Evolutionary conservation across 768 basidiomycete species (phyloP).

Genomic region (Pulveroboletus sp.): DNA sequence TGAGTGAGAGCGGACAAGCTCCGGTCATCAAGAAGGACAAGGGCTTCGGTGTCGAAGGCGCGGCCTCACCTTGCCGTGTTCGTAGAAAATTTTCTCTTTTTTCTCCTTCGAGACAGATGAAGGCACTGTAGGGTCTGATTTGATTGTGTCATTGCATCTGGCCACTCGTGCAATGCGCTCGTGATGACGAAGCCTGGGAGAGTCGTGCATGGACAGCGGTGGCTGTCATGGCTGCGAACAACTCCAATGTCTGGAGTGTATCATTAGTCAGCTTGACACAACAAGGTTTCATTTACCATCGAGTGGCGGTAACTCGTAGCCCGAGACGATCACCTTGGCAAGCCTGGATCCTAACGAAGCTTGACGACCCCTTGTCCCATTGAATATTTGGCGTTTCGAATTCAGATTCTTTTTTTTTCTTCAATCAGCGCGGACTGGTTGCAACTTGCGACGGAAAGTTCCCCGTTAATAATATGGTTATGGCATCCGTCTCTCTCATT

Average conservation of each 20-base stretch:
- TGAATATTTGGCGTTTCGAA: constrained; percentile 10
- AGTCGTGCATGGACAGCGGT: not conserved
- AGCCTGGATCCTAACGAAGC: constrained; percentile 13
- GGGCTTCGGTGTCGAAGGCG: constrained; percentile 10
- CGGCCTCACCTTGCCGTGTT: constrained; percentile 31
- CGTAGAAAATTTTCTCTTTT: constrained; percentile 27
- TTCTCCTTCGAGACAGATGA: constrained; percentile 25
- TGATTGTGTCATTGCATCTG: constrained; percentile 26
- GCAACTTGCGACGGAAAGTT: constrained; percentile 16
- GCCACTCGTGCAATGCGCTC: constrained; percentile 7
- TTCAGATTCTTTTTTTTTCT: too few relatives aligned
- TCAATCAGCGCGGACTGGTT: constrained; percentile 8
- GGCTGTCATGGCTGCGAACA: not conserved
- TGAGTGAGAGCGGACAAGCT: constrained; percentile 13
- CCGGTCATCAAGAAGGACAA: constrained; percentile 20
- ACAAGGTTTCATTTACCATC: constrained; percentile 11
- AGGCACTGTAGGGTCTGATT: constrained; percentile 20
- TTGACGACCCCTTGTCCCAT: constrained; percentile 14
- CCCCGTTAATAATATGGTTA: constrained; percentile 30
- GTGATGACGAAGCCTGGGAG: constrained; percentile 20
- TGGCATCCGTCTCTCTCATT: constrained; percentile 22
- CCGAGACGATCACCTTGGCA: constrained; percentile 23
- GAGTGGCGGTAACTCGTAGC: constrained; percentile 4
- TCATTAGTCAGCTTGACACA: constrained; percentile 19
- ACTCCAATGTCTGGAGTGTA: not conserved